Base-by-base conservation (phyloP, 2,329 filamentous ascomycete species). In the Aspergillus calidoustus region DNA sequence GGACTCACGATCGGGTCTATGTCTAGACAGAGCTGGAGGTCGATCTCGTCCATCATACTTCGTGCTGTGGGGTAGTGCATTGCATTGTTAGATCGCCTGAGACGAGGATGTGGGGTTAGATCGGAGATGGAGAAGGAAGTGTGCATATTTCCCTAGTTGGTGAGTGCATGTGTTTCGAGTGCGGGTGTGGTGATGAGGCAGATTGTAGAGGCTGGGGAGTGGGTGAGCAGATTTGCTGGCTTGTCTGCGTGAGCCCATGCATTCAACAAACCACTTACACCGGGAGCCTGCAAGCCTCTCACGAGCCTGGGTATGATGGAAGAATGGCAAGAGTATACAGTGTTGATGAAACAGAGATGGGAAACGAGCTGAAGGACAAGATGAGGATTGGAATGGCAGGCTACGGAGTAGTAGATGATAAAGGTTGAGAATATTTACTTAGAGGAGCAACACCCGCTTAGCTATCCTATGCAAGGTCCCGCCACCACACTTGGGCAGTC, bases 21-120 rank as follows among this genome's bases (percentile, higher is more conserved):
- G 25, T 62, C 25, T 1, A 67, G 57, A 50, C 66, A 69, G 17
- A 69, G 62, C 53, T 68, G 63, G 15, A 69, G 59, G n/a, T 69
- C 67, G 17, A 64, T 59, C n/a, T 59, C 59, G 19, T 67, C 67
- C 64, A 68, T 68, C 56, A 64, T 67, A 6, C 44, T 56, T 54
- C 7, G 19, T 30, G 38, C 43, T 59, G 38, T 4, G 19, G 28
- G 25, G 9, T 13, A 22, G 53, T 8, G 19, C 11, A 22, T 41
- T 22, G 19, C 23, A 22, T 41, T 22, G 44, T 47, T 53, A 53
- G 48, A 41, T 41, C 13, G 34, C 15, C 17, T 41, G 4, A 19
- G 11, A 41, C 5, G 34, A 4, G 13, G 11, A 41, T 15, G 23
- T 48, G 46, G 22, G 22, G 19, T 48, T 23, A 11, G 4, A 1